These are phyloP conservation scores for Lanmaoa rubissima DNA, from an alignment of 768 basidiomycete species.

Conservation along the genomic window DNA sequence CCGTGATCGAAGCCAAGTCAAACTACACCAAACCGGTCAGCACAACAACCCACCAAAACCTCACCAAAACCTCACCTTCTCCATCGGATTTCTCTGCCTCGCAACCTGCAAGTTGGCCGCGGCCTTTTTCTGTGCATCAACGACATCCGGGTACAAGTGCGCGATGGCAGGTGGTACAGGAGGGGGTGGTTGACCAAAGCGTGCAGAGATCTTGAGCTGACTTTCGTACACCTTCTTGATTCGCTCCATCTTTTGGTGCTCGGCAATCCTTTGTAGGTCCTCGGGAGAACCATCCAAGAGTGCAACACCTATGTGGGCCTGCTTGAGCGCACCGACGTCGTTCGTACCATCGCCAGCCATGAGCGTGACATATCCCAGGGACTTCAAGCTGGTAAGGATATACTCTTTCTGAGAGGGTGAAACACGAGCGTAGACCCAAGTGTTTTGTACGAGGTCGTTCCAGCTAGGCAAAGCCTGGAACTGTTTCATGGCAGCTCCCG, in stretches of 20 bases:
- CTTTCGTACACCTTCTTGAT: constrained; percentile 97
- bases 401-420: constrained; percentile 94
- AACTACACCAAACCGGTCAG: constrained; percentile 48
- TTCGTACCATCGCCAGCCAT: constrained; percentile 99
- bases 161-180: constrained; percentile 88
- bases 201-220: constrained; percentile 83
- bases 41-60: neutral
- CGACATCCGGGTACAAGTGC: constrained; percentile 85
- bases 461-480: constrained; percentile 70
- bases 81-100: constrained; percentile 82
- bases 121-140: constrained; percentile 83
- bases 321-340: constrained; percentile 97
- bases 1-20: constrained; percentile 74
- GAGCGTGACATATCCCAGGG: constrained; percentile 86
- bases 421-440: constrained; percentile 98
- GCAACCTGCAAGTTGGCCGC: constrained; percentile 62
- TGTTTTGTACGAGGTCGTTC: constrained; percentile 85
- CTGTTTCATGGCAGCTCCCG: constrained; percentile 90
- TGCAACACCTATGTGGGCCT: constrained; percentile 96
- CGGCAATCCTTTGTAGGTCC: constrained; percentile 91
- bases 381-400: constrained; percentile 88
- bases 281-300: constrained; percentile 87
- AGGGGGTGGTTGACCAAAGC: constrained; percentile 93
- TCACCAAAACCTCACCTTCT: constrained; percentile 58
- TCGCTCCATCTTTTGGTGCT: constrained; percentile 84